Conservation (phyloP, 768 basidiomycete genomes). For the Myochromella boudieri region DNA sequence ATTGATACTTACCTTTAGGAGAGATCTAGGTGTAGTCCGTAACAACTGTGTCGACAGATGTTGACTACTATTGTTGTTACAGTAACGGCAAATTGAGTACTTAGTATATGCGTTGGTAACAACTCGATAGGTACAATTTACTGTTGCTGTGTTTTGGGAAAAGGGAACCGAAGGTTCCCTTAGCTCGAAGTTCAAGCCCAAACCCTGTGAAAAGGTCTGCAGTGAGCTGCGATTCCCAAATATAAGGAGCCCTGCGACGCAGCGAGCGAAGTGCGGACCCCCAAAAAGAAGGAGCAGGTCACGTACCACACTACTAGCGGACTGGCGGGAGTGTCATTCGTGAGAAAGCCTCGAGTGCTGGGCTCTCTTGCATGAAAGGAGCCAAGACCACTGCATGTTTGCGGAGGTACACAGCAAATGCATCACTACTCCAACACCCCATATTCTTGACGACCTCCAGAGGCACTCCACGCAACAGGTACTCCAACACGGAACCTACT, state of each 20-base stretch:
- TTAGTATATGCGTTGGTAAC: no score
- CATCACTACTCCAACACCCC: conserved; percentile 9
- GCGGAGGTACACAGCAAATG: neutral
- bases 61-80: no score
- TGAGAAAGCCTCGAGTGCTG: neutral
- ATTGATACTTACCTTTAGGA: no score
- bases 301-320: neutral
- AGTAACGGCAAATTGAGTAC: no score
- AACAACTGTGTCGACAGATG: no score
- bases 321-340: neutral
- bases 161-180: neutral
- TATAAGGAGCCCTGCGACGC: neutral
- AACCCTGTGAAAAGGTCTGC: neutral
- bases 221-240: conserved; percentile 1
- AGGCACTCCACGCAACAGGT: conserved; percentile 19
- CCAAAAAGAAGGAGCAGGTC: neutral
- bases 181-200: neutral
- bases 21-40: no score
- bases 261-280: neutral
- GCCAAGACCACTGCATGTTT: neutral
- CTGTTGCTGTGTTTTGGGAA: neutral
- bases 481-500: conserved; percentile 24
- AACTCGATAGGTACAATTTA: no score
- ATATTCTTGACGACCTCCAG: conserved; percentile 12
- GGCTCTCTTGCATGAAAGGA: neutral